These are phyloP conservation scores for Asterionellopsis glacialis DNA, from an alignment of 108 stramenopile species.

Conservation along the genomic window DNA sequence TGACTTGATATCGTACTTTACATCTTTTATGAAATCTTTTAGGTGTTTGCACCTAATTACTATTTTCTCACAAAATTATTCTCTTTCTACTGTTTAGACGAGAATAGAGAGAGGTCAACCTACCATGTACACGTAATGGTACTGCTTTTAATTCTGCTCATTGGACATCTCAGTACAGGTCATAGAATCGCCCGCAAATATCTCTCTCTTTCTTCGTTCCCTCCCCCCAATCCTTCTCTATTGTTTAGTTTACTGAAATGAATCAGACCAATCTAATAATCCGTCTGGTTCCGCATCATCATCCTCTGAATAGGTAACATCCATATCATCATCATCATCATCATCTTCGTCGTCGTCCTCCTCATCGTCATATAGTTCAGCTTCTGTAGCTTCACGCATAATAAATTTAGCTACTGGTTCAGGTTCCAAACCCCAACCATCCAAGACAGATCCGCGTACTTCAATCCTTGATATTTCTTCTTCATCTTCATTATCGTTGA, in stretches of 20 bases:
- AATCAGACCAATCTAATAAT: not conserved
- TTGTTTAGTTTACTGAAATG: not conserved
- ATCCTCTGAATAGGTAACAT: not conserved
- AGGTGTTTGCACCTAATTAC: too few species aligned
- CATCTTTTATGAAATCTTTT: too few species aligned
- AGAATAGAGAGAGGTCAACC: too few species aligned
- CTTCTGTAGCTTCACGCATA: slow-evolving; percentile 49
- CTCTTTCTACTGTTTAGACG: too few species aligned
- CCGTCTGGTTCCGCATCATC: not conserved
- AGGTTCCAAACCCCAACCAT: slow-evolving; percentile 73
- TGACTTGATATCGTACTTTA: too few species aligned
- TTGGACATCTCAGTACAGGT: too few species aligned
- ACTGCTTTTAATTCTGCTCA: too few species aligned
- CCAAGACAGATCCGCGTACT: slow-evolving; percentile 61
- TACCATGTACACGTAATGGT: too few species aligned
- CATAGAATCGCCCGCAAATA: too few species aligned
- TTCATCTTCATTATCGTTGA: slow-evolving; percentile 30
- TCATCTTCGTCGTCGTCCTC: slow-evolving; percentile 58
- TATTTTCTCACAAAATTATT: too few species aligned
- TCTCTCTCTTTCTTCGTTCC: too few species aligned
- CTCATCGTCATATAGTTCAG: slow-evolving; percentile 41
- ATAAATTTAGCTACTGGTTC: slow-evolving; percentile 61
- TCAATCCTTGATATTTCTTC: slow-evolving; percentile 24
- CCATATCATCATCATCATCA: slow-evolving; percentile 29
- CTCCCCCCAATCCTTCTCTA: too few species aligned